Conservation (phyloP, 768 basidiomycete species). For the Amanita pallidorosea region DNA sequence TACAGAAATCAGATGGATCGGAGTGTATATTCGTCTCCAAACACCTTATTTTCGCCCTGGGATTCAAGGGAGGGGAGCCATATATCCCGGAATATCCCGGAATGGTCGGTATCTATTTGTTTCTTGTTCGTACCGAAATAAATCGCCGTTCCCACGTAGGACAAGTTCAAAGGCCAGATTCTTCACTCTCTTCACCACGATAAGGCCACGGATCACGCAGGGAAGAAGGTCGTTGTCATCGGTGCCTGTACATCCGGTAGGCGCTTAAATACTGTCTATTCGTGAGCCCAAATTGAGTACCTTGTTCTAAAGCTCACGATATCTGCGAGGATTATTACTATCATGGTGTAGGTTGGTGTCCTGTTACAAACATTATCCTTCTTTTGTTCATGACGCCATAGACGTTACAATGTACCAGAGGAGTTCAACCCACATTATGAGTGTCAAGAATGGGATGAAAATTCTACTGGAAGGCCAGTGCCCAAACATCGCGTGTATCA, state of each 20-base stretch:
- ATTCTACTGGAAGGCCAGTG: slow-evolving; percentile 15
- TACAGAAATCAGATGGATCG: slow-evolving; percentile 22
- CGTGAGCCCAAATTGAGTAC: slow-evolving; percentile 6
- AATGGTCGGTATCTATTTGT: slow-evolving; percentile 20
- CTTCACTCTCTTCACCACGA: slow-evolving; percentile 50
- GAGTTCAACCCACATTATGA: slow-evolving; percentile 46
- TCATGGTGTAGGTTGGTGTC: slow-evolving; percentile 27
- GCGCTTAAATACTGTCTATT: slow-evolving; percentile 12
- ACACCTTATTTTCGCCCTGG: slow-evolving; percentile 43
- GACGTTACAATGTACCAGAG: slow-evolving; percentile 55
- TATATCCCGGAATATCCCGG: slow-evolving; percentile 36
- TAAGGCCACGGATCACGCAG: slow-evolving; percentile 42
- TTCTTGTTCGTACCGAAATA: not conserved
- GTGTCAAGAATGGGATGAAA: slow-evolving; percentile 27
- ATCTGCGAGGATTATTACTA: slow-evolving; percentile 30
- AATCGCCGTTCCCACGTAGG: slow-evolving; percentile 18
- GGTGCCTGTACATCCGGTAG: slow-evolving; percentile 53
- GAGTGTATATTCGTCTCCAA: slow-evolving; percentile 31
- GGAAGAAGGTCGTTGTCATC: slow-evolving; percentile 64
- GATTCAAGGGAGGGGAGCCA: slow-evolving; percentile 36
- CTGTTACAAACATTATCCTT: not conserved
- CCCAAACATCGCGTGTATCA: not conserved
- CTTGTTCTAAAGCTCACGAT: slow-evolving; percentile 26
- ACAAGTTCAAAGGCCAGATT: slow-evolving; percentile 51
- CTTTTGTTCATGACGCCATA: slow-evolving; percentile 8